Percentiles rank a stretch among this genome's conserved stretches.
These are phyloP conservation scores for Brassica juncea DNA, from an alignment of 345 rosid genomes.

Conservation along the genomic window DNA sequence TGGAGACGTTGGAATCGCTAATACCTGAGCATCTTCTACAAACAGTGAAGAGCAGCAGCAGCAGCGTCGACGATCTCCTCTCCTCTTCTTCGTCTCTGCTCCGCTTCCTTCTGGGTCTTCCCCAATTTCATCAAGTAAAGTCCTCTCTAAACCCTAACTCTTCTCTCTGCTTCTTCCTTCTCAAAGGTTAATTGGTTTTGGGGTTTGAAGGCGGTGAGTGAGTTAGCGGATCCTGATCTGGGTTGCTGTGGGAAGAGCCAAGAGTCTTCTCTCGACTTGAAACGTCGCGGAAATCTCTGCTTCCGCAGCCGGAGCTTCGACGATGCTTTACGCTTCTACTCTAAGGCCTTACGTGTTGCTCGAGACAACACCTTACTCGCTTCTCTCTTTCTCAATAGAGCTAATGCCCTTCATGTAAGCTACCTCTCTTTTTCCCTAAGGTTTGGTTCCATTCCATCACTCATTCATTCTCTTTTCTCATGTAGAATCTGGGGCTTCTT, in stretches of 20 bases:
- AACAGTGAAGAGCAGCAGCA: slow-evolving; percentile 37
- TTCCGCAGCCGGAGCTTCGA: slow-evolving; percentile 47
- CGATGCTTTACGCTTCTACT: slow-evolving; percentile 59
- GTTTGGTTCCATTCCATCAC: no score
- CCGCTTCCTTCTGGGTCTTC: slow-evolving; percentile 47
- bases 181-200: not conserved
- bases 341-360: slow-evolving; percentile 79
- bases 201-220: slow-evolving; percentile 45
- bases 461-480: not conserved
- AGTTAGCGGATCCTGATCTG: slow-evolving; percentile 52
- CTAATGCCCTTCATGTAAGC: slow-evolving; percentile 57
- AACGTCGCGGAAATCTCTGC: slow-evolving; percentile 62
- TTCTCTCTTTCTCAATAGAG: slow-evolving; percentile 68
- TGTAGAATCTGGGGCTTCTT: slow-evolving; percentile 53
- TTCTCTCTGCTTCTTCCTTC: not conserved
- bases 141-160: not conserved
- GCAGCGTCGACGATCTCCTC: slow-evolving; percentile 53
- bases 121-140: slow-evolving; percentile 59
- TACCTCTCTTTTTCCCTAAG: not conserved
- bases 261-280: slow-evolving; percentile 57
- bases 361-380: slow-evolving; percentile 80
- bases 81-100: slow-evolving; percentile 57
- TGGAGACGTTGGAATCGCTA: slow-evolving; percentile 48
- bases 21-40: slow-evolving; percentile 53
- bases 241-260: slow-evolving; percentile 62